A percentile compares a stretch with the other conserved stretches of the same genome.
Conservation (phyloP, 352 stramenopile species). For the Blastocystis sp. region DNA sequence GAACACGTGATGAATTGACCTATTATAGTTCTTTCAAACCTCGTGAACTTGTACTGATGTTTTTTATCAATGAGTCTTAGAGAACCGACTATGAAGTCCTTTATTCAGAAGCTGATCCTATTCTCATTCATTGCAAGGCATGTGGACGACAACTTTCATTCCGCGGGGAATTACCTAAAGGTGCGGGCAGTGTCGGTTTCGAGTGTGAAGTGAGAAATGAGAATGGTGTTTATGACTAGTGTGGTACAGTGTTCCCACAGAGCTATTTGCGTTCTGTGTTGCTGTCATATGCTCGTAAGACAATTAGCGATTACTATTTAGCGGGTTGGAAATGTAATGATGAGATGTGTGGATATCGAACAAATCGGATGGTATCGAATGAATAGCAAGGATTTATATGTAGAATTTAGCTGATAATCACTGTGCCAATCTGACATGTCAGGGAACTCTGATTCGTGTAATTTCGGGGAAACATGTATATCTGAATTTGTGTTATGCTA, state of each 20-base stretch:
- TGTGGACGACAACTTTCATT: background rate
- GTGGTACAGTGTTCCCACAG: background rate
- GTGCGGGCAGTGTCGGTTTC: background rate
- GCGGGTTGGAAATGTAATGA: constrained; percentile 13
- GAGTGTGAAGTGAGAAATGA: background rate
- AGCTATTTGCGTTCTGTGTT: background rate
- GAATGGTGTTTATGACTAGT: background rate
- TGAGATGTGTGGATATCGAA: background rate
- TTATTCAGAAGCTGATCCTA: background rate
- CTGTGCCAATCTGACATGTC: constrained; percentile 18
- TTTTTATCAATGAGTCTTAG: constrained; percentile 31
- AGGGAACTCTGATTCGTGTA: background rate
- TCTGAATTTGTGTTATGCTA: background rate
- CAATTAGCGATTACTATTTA: background rate
- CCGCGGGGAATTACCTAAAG: background rate
- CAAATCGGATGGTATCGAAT: background rate
- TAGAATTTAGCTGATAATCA: constrained; percentile 50
- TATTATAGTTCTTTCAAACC: constrained; percentile 75
- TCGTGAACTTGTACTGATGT: constrained; percentile 76
- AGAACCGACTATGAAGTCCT: constrained; percentile 30
- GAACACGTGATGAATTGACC: constrained; percentile 72
- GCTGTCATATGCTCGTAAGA: background rate
- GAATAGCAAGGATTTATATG: background rate
- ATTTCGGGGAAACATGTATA: background rate
- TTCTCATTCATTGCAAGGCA: background rate